Conservation (phyloP, 495 filamentous ascomycete species). For the Hypoxylon crocopeplum region DNA sequence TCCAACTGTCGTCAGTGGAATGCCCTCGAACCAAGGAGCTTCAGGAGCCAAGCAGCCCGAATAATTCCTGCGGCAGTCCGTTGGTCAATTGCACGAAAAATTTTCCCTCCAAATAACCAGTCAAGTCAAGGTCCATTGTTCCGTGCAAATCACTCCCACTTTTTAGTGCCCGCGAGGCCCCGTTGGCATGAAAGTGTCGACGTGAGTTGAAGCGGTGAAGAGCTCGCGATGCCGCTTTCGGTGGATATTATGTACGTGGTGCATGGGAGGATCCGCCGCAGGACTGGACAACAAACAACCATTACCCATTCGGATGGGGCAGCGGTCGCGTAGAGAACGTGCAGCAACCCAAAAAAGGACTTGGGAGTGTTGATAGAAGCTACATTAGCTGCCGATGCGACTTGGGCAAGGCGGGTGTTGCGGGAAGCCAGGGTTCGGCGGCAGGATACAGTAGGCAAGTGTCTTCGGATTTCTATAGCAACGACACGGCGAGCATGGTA, state of each 20-base stretch:
- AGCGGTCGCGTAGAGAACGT: constrained; percentile 25
- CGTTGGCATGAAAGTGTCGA: constrained; percentile 21
- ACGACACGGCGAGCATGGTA: constrained; percentile 11
- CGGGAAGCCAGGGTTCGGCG: constrained; percentile 31
- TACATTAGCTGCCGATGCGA: constrained; percentile 27
- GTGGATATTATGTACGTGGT: constrained; percentile 25
- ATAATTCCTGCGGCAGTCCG: constrained; percentile 22
- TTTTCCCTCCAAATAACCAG: constrained; percentile 22
- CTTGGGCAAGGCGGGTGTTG: constrained; percentile 31
- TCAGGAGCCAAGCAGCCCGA: constrained; percentile 14
- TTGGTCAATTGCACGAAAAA: constrained; percentile 33
- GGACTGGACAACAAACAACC: constrained; percentile 34
- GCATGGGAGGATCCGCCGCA: constrained; percentile 30
- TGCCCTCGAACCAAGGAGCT: constrained; percentile 18
- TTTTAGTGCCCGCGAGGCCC: constrained; percentile 25
- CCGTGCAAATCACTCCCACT: constrained; percentile 27
- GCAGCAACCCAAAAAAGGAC: constrained; percentile 23
- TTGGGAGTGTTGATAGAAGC: constrained; percentile 32
- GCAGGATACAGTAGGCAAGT: constrained; percentile 20
- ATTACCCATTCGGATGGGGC: constrained; percentile 37
- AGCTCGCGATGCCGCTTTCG: constrained; percentile 31
- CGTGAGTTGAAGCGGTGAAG: constrained; percentile 34
- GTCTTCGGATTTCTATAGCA: constrained; percentile 30
- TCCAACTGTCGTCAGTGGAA: constrained; percentile 15
- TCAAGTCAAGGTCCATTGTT: constrained; percentile 19